These are phyloP conservation scores for Boletus fagicola DNA, from an alignment of 768 basidiomycete species.

Conservation along the genomic window DNA sequence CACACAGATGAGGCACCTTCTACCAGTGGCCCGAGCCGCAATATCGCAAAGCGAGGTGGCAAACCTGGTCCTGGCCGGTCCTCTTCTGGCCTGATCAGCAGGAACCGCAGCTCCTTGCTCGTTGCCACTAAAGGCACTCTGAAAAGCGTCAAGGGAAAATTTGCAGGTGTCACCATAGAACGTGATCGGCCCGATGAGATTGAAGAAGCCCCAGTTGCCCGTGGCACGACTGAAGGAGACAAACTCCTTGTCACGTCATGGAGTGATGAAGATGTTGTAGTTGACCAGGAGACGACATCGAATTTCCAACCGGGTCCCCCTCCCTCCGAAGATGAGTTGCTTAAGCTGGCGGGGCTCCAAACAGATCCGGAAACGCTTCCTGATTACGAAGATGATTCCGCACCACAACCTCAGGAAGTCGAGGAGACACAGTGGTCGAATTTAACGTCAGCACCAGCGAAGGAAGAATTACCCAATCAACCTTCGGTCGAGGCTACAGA, in stretches of 20 bases:
- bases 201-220: constrained; percentile 8
- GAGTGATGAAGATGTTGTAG: constrained; percentile 20
- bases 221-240: constrained; percentile 3
- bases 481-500: constrained; percentile 2
- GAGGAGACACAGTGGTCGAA: constrained; percentile 12
- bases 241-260: constrained; percentile 13
- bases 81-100: constrained; percentile 41
- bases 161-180: constrained; percentile 18
- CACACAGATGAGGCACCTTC: constrained; percentile 9
- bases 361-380: constrained; percentile 42
- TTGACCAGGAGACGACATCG: constrained; percentile 6
- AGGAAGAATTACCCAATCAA: constrained; percentile 2
- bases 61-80: constrained; percentile 54
- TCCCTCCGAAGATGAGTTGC: constrained; percentile 45
- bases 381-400: constrained; percentile 55
- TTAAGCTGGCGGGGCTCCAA: constrained; percentile 50
- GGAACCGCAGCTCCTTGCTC: constrained; percentile 51
- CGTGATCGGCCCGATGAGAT: constrained; percentile 23
- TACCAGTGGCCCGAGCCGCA: constrained; percentile 7
- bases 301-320: constrained; percentile 11
- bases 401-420: constrained; percentile 10
- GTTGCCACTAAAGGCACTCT: constrained; percentile 51
- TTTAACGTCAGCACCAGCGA: background rate
- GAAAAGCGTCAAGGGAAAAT: constrained; percentile 50
- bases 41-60: constrained; percentile 12